Percentiles rank a stretch among this genome's conserved stretches.
These are phyloP conservation scores for Penicillium maclennaniae DNA, from an alignment of 495 filamentous ascomycete genomes.

Conservation along the genomic window DNA sequence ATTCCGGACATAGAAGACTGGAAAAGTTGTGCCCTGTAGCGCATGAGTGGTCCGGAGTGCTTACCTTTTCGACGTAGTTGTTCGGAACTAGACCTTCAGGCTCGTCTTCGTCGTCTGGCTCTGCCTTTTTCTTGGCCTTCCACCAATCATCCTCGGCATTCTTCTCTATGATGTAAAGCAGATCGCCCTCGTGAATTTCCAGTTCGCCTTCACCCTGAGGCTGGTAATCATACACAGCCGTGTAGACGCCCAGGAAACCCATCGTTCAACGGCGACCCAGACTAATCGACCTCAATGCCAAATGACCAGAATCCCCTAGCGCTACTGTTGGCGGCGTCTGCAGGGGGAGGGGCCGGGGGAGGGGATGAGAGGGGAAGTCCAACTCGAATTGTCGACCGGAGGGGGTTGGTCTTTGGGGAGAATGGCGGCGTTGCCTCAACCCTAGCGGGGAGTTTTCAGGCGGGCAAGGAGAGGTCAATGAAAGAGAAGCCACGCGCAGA, in stretches of 20 bases:
- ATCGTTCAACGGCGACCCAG: conserved; percentile 33
- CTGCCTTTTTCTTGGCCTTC: conserved; percentile 96
- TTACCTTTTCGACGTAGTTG: conserved; percentile 96
- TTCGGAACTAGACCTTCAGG: conserved; percentile 89
- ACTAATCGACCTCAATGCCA: neutral
- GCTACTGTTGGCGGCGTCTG: conserved; percentile 24
- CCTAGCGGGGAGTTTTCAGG: conserved; percentile 19
- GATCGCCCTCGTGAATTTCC: conserved; percentile 79
- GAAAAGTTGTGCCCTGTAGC: neutral
- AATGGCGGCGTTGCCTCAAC: conserved; percentile 20
- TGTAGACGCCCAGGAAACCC: conserved; percentile 88
- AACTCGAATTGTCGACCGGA: conserved; percentile 6
- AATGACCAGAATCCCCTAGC: conserved; percentile 3
- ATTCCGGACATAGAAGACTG: neutral
- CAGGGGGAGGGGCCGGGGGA: too few species aligned
- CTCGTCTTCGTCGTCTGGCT: conserved; percentile 88
- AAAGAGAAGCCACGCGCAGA: conserved; percentile 5
- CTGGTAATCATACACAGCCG: conserved; percentile 88
- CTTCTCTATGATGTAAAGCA: conserved; percentile 91
- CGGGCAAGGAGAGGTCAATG: conserved; percentile 5
- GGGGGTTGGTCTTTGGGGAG: conserved; percentile 10
- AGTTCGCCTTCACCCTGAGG: conserved; percentile 89
- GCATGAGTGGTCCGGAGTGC: conserved; percentile 21
- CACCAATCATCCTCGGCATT: conserved; percentile 91
- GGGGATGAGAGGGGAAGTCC: neutral